Conservation (phyloP, 495 filamentous ascomycete species). For the Aspergillus haitiensis region DNA sequence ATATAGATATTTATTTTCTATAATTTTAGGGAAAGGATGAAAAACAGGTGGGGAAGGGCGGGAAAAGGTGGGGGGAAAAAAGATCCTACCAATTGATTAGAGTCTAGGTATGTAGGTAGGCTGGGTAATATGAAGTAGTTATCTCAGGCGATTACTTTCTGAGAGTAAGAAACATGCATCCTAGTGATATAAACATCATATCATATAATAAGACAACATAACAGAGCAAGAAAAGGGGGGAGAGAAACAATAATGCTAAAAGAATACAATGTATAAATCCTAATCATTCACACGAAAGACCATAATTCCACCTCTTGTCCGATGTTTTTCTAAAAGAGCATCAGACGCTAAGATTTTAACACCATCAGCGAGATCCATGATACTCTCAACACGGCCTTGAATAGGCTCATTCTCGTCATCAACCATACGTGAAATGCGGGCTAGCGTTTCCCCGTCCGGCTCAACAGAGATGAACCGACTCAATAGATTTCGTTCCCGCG, state of each 20-base stretch:
- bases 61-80: no score
- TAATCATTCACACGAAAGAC: constrained; percentile 38
- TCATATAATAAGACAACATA: no score
- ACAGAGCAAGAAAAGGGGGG: neutral
- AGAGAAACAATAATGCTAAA: neutral
- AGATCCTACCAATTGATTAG: no score
- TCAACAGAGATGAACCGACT: constrained; percentile 43
- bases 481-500: constrained; percentile 28
- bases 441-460: constrained; percentile 36
- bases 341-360: constrained; percentile 32
- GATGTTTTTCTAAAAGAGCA: constrained; percentile 30
- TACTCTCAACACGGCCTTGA: constrained; percentile 34
- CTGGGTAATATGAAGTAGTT: no score
- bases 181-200: no score
- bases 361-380: constrained; percentile 36
- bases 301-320: constrained; percentile 34
- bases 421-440: constrained; percentile 35
- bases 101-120: no score
- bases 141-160: no score
- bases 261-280: constrained; percentile 2
- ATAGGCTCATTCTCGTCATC: constrained; percentile 32
- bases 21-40: no score
- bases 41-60: no score
- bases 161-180: no score
- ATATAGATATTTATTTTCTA: no score